Conservation (phyloP, 2,329 filamentous ascomycete genomes). For the Penicillium verrucosum region DNA sequence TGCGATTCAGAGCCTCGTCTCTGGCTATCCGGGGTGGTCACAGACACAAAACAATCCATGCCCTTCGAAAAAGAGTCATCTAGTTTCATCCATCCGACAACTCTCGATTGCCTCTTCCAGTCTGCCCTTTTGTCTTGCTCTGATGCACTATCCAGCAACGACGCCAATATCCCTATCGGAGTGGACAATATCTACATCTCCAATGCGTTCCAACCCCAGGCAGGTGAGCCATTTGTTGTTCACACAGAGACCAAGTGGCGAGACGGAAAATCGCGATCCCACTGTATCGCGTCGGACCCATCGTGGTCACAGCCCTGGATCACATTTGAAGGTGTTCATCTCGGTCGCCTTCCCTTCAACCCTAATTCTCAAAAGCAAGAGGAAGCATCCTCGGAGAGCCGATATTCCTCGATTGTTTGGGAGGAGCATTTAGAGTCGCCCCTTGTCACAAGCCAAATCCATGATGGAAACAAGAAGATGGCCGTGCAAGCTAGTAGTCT, state of each 20-base stretch:
- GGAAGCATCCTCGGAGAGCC: not conserved
- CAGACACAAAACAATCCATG: slow-evolving; percentile 17
- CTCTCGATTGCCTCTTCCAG: slow-evolving; percentile 24
- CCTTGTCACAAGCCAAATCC: not conserved
- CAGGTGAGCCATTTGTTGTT: slow-evolving; percentile 18
- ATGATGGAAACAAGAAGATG: not conserved
- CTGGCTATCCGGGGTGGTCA: slow-evolving; percentile 14
- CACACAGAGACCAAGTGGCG: slow-evolving; percentile 16
- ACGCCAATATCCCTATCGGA: slow-evolving; percentile 20
- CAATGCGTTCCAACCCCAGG: slow-evolving; percentile 9
- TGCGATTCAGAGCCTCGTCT: slow-evolving; percentile 11
- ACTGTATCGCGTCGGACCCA: slow-evolving; percentile 17
- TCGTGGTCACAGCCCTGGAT: slow-evolving; percentile 18
- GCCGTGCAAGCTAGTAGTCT: slow-evolving; percentile 6
- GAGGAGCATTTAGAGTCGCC: slow-evolving; percentile 18
- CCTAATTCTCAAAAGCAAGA: slow-evolving; percentile 10
- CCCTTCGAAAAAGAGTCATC: slow-evolving; percentile 17
- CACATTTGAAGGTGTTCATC: slow-evolving; percentile 19
- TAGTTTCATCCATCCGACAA: slow-evolving; percentile 21
- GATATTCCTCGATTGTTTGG: slow-evolving; percentile 18
- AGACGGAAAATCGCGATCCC: slow-evolving; percentile 14
- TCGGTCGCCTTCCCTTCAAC: slow-evolving; percentile 20
- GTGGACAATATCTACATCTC: slow-evolving; percentile 21
- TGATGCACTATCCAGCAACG: slow-evolving; percentile 11
- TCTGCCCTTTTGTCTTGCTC: slow-evolving; percentile 20